Percentiles rank a stretch among this genome's conserved stretches.
Evolutionary conservation across 2,329 filamentous ascomycete genomes (phyloP).

Genomic region (Emmonsiellopsis sp.): DNA sequence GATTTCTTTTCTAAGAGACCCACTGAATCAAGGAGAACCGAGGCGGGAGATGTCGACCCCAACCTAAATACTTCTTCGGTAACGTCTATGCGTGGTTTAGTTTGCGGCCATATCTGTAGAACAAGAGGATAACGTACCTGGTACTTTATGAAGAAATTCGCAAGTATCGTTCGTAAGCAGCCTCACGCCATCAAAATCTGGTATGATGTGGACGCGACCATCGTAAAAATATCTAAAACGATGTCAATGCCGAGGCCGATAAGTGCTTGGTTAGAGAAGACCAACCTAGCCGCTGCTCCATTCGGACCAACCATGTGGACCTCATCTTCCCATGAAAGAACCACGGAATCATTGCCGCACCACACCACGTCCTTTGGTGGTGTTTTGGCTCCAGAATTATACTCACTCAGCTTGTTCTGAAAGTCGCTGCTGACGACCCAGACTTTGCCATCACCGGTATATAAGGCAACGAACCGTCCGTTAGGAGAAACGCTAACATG

Average conservation of each 20-base stretch:
- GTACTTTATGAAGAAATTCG: constrained; percentile 93
- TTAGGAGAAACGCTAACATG: constrained; percentile 88
- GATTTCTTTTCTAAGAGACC: constrained; percentile 87
- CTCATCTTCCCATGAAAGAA: constrained; percentile 96
- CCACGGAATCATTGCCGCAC: constrained; percentile 90
- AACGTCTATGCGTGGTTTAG: constrained; percentile 42
- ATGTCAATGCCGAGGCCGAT: constrained; percentile 11
- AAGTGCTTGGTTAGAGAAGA: neutral
- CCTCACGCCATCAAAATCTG: constrained; percentile 82
- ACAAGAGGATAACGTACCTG: constrained; percentile 37
- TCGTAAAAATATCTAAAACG: constrained; percentile 71
- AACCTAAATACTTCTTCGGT: constrained; percentile 84
- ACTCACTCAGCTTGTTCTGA: constrained; percentile 82
- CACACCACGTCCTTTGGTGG: constrained; percentile 82
- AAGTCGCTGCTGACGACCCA: constrained; percentile 96
- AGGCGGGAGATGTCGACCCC: constrained; percentile 78
- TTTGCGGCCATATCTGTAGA: constrained; percentile 3
- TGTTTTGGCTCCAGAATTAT: constrained; percentile 78
- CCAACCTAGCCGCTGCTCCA: constrained; percentile 57
- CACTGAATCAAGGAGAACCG: constrained; percentile 87
- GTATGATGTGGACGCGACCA: constrained; percentile 76
- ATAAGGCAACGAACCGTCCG: constrained; percentile 78
- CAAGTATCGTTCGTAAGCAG: constrained; percentile 89
- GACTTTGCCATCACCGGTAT: constrained; percentile 72
- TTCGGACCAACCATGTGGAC: constrained; percentile 86